Percentiles rank a stretch among this genome's conserved stretches.
Evolutionary conservation across 371 early-diverging fungal genomes (phyloP).

Genomic region (Mortierella sp.): DNA sequence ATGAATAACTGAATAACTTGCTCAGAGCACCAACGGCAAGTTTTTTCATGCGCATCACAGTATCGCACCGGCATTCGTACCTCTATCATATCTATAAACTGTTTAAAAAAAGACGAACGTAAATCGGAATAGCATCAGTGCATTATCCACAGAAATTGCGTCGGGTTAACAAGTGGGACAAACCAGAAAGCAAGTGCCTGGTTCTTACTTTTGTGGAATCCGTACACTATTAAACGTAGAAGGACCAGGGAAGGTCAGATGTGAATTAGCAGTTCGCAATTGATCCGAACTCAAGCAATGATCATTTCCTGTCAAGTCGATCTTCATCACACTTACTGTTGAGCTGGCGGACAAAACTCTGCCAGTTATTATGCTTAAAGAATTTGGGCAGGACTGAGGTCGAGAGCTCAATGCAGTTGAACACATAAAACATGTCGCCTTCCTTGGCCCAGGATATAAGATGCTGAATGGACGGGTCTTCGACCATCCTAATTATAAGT

Average conservation of each 20-base stretch:
- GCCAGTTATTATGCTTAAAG: conserved; percentile 91
- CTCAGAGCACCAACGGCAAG: no score
- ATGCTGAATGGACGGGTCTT: conserved; percentile 58
- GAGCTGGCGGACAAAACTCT: conserved; percentile 89
- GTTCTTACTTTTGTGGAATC: conserved; percentile 56
- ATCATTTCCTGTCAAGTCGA: no score
- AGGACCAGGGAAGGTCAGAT: no score
- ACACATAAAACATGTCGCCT: conserved; percentile 80
- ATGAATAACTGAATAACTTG: no score
- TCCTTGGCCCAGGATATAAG: conserved; percentile 62
- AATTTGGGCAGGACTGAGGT: conserved; percentile 76
- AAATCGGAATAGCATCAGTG: background rate
- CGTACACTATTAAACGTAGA: conserved; percentile 44
- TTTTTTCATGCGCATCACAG: no score
- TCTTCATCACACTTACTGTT: conserved; percentile 62
- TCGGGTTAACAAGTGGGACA: no score
- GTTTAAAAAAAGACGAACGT: background rate
- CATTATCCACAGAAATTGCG: background rate
- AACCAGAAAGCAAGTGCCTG: background rate
- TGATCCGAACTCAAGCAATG: no score
- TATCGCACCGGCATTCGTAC: conserved; percentile 21
- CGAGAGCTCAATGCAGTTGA: conserved; percentile 77
- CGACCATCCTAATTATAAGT: conserved; percentile 55
- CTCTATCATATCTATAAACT: conserved; percentile 52
- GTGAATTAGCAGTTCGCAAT: no score